Conservation (phyloP, 78 protist species). For the Cavenderia fasciculata region DNA sequence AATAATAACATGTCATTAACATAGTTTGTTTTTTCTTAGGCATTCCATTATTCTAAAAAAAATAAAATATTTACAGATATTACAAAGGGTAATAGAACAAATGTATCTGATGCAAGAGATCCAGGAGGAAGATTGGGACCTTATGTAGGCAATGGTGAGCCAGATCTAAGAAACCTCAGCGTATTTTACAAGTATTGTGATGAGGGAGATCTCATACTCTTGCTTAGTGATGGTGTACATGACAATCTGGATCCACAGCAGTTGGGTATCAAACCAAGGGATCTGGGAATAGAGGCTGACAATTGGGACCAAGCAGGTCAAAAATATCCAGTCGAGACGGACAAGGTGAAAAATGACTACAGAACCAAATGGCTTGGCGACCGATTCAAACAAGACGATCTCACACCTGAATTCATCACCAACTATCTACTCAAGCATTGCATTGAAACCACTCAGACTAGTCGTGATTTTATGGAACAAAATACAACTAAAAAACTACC, state of each 20-base stretch:
- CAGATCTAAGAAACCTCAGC: conserved; percentile 57
- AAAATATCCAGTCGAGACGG: conserved; percentile 23
- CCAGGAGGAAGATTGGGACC: conserved; percentile 82
- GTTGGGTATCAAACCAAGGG: conserved; percentile 39
- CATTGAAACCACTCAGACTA: conserved; percentile 41
- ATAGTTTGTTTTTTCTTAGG: not conserved
- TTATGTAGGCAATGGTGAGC: conserved; percentile 45
- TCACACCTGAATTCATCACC: conserved; percentile 16
- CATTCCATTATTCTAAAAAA: conserved; percentile 69
- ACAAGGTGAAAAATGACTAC: conserved; percentile 30
- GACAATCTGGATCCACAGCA: conserved; percentile 68
- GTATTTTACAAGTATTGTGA: conserved; percentile 71
- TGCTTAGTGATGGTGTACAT: conserved; percentile 74
- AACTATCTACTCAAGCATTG: conserved; percentile 55
- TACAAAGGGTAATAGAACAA: conserved; percentile 74
- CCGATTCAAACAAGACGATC: conserved; percentile 5
- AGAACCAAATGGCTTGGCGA: conserved; percentile 29
- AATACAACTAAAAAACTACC: conserved; percentile 61
- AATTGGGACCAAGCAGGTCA: conserved; percentile 61
- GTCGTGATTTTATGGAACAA: conserved; percentile 71
- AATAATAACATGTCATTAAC: not conserved
- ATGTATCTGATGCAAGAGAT: conserved; percentile 69
- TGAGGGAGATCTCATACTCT: conserved; percentile 46
- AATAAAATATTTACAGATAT: conserved; percentile 52
- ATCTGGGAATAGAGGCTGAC: conserved; percentile 38